Percentiles rank a stretch among this genome's conserved stretches.
phyloP scores from a whole-genome alignment of 441 rosid genomes.

The Erodium moschatum region DNA sequence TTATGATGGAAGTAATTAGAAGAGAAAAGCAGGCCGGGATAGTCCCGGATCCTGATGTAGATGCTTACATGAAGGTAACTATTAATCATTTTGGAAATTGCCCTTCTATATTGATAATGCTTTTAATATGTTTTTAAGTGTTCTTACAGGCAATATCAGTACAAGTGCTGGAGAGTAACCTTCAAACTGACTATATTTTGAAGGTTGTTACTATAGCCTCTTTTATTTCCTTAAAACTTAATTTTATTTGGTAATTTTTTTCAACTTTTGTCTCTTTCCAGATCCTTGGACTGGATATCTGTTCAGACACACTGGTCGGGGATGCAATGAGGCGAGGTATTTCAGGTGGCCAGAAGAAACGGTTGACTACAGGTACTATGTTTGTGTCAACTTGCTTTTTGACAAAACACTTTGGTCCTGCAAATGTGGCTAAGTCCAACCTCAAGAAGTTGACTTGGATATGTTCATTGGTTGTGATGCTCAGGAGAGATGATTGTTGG shows the following conservation, averaged over 20 bases:
- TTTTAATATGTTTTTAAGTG: background rate
- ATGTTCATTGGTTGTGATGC: background rate
- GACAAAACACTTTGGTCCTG: background rate
- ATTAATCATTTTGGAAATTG: background rate
- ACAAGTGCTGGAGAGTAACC: conserved; percentile 39
- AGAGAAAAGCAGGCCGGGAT: conserved; percentile 48
- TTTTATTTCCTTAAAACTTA: background rate
- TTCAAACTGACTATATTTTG: conserved; percentile 69
- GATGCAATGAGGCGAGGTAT: conserved; percentile 55
- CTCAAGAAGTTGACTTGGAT: background rate
- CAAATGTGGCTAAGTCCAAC: too few relatives aligned
- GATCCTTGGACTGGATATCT: conserved; percentile 55
- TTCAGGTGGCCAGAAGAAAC: conserved; percentile 56
- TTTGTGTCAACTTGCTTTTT: background rate
- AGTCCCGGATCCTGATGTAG: conserved; percentile 49
- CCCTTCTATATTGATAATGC: background rate
- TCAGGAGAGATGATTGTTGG: conserved; percentile 37
- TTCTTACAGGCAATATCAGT: conserved; percentile 49
- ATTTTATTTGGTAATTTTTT: background rate
- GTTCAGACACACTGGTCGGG: conserved; percentile 43
- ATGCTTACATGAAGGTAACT: conserved; percentile 65
- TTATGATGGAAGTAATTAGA: conserved; percentile 44
- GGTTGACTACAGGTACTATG: conserved; percentile 47
- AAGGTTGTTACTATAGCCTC: conserved; percentile 33
- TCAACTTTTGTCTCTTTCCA: conserved; percentile 16